Conservation (phyloP, 805 yeast species). For the Suhomyces sp. region DNA sequence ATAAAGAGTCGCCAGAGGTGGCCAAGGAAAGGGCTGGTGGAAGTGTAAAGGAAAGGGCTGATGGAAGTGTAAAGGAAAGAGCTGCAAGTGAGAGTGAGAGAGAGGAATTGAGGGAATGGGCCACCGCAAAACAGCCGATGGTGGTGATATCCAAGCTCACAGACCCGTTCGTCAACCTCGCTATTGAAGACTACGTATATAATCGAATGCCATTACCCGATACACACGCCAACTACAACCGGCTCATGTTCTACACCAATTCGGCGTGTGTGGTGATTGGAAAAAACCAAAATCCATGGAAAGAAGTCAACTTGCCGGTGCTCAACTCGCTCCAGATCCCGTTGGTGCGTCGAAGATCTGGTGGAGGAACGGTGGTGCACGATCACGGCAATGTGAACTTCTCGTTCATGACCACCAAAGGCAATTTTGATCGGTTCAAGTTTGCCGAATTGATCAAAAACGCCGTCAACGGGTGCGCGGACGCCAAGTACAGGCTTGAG, state of each 20-base stretch:
- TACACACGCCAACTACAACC: conserved; percentile 31
- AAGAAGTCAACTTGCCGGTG: conserved; percentile 66
- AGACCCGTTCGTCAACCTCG: conserved; percentile 73
- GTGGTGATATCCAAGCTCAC: conserved; percentile 55
- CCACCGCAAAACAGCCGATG: conserved; percentile 38
- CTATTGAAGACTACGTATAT: conserved; percentile 79
- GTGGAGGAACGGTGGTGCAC: conserved; percentile 98
- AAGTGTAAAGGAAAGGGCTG: no score
- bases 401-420: conserved; percentile 70
- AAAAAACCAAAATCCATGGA: conserved; percentile 93
- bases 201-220: conserved; percentile 49
- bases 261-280: conserved; percentile 90
- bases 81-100: neutral
- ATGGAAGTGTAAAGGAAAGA: no score
- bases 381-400: conserved; percentile 87
- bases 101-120: conserved; percentile 2
- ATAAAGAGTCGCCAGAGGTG: conserved; percentile 30
- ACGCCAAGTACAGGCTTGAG: conserved; percentile 24
- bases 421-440: conserved; percentile 57
- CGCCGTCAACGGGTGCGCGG: conserved; percentile 22
- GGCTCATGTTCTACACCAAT: conserved; percentile 74
- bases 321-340: conserved; percentile 55
- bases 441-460: conserved; percentile 46
- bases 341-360: conserved; percentile 73
- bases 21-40: conserved; percentile 2